phyloP scores from a whole-genome alignment of 495 filamentous ascomycete genomes.

The Chaetomium tenue region DNA sequence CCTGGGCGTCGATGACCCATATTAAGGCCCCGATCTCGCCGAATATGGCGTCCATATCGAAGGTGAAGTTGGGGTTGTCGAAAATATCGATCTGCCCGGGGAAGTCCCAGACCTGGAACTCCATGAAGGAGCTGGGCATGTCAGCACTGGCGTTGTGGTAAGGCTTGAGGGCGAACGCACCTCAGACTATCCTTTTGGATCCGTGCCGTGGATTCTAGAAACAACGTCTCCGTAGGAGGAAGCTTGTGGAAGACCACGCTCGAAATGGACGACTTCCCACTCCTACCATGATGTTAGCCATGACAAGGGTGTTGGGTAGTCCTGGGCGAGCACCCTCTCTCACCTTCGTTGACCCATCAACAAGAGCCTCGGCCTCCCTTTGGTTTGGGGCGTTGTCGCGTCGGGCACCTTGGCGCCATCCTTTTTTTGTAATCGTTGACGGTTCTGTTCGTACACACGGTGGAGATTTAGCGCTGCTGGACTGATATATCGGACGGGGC shows the following conservation, averaged over 20 bases:
- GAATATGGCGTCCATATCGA: constrained; percentile 91
- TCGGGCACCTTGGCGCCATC: constrained; percentile 43
- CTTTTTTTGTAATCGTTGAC: constrained; percentile 45
- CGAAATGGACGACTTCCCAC: constrained; percentile 95
- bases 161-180: constrained; percentile 44
- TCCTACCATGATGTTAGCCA: constrained; percentile 55
- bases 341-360: constrained; percentile 96
- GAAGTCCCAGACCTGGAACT: constrained; percentile 97
- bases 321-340: constrained; percentile 20
- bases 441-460: constrained; percentile 57
- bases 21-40: constrained; percentile 89
- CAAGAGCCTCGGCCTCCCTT: constrained; percentile 78
- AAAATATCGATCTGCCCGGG: constrained; percentile 89
- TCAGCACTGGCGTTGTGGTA: constrained; percentile 23
- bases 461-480: constrained; percentile 55
- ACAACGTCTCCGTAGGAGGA: constrained; percentile 89
- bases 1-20: constrained; percentile 98
- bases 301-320: not conserved
- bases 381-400: constrained; percentile 42
- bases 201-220: constrained; percentile 86
- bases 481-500: constrained; percentile 38
- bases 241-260: constrained; percentile 98
- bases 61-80: constrained; percentile 59
- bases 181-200: constrained; percentile 92
- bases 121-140: constrained; percentile 82